These are phyloP conservation scores for Tolypocladium paradoxum DNA, from an alignment of 2,329 filamentous ascomycete genomes.

Conservation along the genomic window DNA sequence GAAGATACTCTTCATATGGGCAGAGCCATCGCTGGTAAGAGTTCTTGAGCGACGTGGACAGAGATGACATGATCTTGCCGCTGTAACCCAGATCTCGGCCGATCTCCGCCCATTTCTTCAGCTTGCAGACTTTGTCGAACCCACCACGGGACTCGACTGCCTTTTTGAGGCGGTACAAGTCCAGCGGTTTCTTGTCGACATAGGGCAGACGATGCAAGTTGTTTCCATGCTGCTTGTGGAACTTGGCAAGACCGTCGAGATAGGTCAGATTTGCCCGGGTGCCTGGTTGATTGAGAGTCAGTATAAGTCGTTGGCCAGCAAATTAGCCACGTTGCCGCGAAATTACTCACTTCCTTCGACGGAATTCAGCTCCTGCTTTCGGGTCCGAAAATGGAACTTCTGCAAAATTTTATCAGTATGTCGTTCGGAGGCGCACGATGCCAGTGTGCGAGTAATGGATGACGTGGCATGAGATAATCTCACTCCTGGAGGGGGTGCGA, in stretches of 20 bases:
- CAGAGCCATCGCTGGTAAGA: slow-evolving; percentile 96
- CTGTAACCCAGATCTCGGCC: slow-evolving; percentile 94
- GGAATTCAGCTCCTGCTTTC: slow-evolving; percentile 93
- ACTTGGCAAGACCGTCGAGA: slow-evolving; percentile 87
- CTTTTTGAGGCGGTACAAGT: slow-evolving; percentile 93
- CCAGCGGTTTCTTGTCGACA: slow-evolving; percentile 93
- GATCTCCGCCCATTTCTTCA: slow-evolving; percentile 98
- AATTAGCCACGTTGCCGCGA: background rate
- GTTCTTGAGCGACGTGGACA: slow-evolving; percentile 96
- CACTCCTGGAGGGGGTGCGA: background rate
- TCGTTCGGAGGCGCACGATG: background rate
- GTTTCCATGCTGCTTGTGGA: slow-evolving; percentile 91
- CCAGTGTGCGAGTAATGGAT: background rate
- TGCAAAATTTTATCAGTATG: slow-evolving; percentile 23
- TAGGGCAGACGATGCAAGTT: slow-evolving; percentile 91
- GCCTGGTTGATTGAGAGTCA: slow-evolving; percentile 36
- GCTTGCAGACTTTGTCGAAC: slow-evolving; percentile 92
- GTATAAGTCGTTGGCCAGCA: background rate
- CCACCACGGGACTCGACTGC: slow-evolving; percentile 90
- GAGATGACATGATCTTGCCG: slow-evolving; percentile 98
- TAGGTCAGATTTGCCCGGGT: slow-evolving; percentile 94
- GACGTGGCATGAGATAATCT: background rate
- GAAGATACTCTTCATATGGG: slow-evolving; percentile 91
- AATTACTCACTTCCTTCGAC: slow-evolving; percentile 80
- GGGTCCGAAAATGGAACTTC: slow-evolving; percentile 94